phyloP scores from a whole-genome alignment of 805 yeast genomes.

The Cyberlindnera mississippiensis region DNA sequence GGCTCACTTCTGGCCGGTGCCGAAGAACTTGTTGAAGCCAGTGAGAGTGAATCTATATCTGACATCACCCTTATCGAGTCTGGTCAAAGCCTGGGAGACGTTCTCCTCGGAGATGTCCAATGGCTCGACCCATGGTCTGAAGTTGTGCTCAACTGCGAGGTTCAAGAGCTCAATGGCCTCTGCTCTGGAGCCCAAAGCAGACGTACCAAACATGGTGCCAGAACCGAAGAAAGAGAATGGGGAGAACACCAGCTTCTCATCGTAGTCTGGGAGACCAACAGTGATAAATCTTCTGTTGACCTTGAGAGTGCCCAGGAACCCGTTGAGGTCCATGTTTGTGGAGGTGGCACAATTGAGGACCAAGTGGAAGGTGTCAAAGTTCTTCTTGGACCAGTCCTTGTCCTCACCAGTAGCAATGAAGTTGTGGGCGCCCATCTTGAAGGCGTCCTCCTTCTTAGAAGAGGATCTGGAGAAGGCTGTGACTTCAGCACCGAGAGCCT shows the following conservation, averaged over 20 bases:
- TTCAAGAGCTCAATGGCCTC: conserved; percentile 67
- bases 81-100: conserved; percentile 51
- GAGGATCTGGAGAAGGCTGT: conserved; percentile 50
- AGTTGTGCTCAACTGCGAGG: conserved; percentile 53
- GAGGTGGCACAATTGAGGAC: conserved; percentile 47
- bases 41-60: conserved; percentile 62
- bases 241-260: conserved; percentile 34
- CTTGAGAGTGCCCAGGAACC: conserved; percentile 47
- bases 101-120: conserved; percentile 50
- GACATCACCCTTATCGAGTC: conserved; percentile 52
- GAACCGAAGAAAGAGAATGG: conserved; percentile 48
- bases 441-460: conserved; percentile 46
- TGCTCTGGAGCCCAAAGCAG: conserved; percentile 55
- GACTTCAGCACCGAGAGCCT: conserved; percentile 58
- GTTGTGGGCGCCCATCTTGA: conserved; percentile 48
- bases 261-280: conserved; percentile 63
- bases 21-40: conserved; percentile 41
- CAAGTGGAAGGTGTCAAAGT: conserved; percentile 39
- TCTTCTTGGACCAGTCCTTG: conserved; percentile 36
- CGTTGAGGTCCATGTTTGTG: conserved; percentile 43
- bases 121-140: conserved; percentile 62
- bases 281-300: conserved; percentile 57
- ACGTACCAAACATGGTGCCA: conserved; percentile 53
- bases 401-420: conserved; percentile 52
- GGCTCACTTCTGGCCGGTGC: conserved; percentile 26